These are phyloP conservation scores for Leccinum pallidistipes DNA, from an alignment of 1,284 basidiomycete species.

Conservation along the genomic window DNA sequence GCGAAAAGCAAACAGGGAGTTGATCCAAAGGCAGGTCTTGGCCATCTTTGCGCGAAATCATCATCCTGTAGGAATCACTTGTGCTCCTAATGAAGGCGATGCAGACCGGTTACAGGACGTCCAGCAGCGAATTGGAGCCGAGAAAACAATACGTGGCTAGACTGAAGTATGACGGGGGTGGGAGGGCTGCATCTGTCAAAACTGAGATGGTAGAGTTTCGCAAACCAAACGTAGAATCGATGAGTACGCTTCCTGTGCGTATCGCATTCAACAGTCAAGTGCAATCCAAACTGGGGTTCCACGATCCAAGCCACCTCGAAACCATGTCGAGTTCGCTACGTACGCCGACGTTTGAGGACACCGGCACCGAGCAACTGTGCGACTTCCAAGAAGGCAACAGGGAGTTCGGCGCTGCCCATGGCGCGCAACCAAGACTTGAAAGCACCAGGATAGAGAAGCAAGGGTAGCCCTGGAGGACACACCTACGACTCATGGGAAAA, in stretches of 20 bases:
- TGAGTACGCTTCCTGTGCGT: conserved; percentile 32
- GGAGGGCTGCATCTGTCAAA: conserved; percentile 23
- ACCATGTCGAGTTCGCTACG: conserved; percentile 35
- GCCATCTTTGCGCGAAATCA: conserved; percentile 10
- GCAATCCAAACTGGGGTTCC: conserved; percentile 24
- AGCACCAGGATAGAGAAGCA: conserved; percentile 26
- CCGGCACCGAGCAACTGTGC: conserved; percentile 15
- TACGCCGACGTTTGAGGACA: conserved; percentile 26
- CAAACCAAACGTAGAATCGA: conserved; percentile 12
- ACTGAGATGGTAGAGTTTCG: conserved; percentile 14
- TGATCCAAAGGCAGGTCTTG: conserved; percentile 30
- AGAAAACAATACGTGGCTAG: conserved; percentile 20
- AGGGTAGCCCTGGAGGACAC: conserved; percentile 7
- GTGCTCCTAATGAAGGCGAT: conserved; percentile 7
- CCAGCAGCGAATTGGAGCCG: conserved; percentile 18
- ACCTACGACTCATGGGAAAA: conserved; percentile 16
- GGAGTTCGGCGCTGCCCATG: conserved; percentile 25
- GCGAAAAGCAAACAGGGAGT: conserved; percentile 2
- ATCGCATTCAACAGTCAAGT: conserved; percentile 28
- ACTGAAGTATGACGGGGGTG: conserved; percentile 26
- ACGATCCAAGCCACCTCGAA: conserved; percentile 32
- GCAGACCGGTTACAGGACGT: conserved; percentile 19
- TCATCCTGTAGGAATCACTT: conserved; percentile 3
- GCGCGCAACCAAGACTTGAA: conserved; percentile 34
- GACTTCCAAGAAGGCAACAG: conserved; percentile 6